Evolutionary conservation across 495 filamentous ascomycete species (phyloP), one percentile per base, ranked within the genome.

Genomic region (Achaetomiella virescens): DNA sequence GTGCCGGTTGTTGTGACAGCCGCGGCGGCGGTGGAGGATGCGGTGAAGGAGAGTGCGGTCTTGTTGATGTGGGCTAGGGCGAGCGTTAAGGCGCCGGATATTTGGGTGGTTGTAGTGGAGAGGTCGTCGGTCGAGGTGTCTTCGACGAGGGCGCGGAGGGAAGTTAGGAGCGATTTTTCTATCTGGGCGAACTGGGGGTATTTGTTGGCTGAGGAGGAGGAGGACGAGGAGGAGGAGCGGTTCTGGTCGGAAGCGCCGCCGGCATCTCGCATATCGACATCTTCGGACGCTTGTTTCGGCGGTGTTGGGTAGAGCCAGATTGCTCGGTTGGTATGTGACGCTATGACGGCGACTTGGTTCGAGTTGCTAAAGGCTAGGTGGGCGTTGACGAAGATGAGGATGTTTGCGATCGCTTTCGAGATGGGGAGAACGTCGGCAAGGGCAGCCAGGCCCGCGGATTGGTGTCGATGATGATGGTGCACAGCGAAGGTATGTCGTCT

Each of bases 341-440:
- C 93, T 33, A 97, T 81, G n/a, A 98, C 80, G 45, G 90, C 90
- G 40, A 97, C 86, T 68, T 89, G 86, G 71, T 96, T 97, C 49
- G 89, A 84, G 70, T 95, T 88, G 73, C 89, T 91, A 72, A 88
- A 89, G 58, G 93, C 88, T 6, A 98, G 81, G 67, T 98, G 93
- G 54, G 91, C 88, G 67, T 98, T 96, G 69, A 97, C 84, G 74
- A 97, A 97, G 76, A 97, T 85, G 65, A 96, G 86, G 58, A 97
- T 80, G 75, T 90, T 93, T 48, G 95, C 85, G 54, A 98, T 76
- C 52, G 88, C 90, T 62, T 86, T 86, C 50, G 87, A 84, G 57
- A 97, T 80, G 29, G 93, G 81, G n/a, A 98, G 86, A 5, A 80
- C 82, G 56, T 83, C 70, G 59, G 82, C 71, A 54, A 97, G 81